A percentile compares a stretch with the other conserved stretches of the same genome.
Evolutionary conservation across 148 eudicot genomes (phyloP).

Genomic region (Camellia sinensis): DNA sequence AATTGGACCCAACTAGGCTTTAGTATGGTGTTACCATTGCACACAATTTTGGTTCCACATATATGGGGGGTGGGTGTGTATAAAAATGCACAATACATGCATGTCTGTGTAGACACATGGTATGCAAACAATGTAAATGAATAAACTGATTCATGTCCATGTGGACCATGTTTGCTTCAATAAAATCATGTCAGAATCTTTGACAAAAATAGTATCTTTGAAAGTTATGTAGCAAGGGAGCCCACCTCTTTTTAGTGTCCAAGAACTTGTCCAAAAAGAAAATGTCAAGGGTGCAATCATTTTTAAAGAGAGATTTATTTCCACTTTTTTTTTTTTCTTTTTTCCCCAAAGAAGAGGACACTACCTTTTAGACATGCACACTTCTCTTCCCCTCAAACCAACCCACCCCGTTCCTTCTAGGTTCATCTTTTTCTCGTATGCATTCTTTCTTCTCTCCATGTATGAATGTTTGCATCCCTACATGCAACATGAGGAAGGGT

Average conservation of each 20-base stretch:
- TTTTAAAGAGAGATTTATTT: slow-evolving; percentile 8
- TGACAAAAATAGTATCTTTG: background rate
- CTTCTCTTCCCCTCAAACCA: background rate
- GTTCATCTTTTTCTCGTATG: too few relatives aligned
- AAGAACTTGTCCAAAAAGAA: slow-evolving; percentile 11
- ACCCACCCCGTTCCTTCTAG: too few relatives aligned
- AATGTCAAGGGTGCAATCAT: slow-evolving; percentile 15
- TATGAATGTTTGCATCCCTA: too few relatives aligned
- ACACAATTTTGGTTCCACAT: too few relatives aligned
- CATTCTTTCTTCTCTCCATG: too few relatives aligned
- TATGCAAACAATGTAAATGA: too few relatives aligned
- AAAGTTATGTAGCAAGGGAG: background rate
- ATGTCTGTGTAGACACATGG: too few relatives aligned
- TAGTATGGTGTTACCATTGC: background rate
- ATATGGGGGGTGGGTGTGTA: too few relatives aligned
- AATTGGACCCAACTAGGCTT: too few relatives aligned
- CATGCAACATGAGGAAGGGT: too few relatives aligned
- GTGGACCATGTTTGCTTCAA: background rate
- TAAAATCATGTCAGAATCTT: slow-evolving; percentile 13
- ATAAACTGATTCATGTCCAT: background rate
- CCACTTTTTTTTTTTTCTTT: background rate
- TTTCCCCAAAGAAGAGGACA: background rate
- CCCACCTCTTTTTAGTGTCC: slow-evolving; percentile 8
- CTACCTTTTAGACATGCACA: background rate
- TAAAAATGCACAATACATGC: too few relatives aligned